Percentiles rank a stretch among this genome's conserved stretches.
Evolutionary conservation across 345 rosid species (phyloP).

Genomic region (Linum tenue): DNA sequence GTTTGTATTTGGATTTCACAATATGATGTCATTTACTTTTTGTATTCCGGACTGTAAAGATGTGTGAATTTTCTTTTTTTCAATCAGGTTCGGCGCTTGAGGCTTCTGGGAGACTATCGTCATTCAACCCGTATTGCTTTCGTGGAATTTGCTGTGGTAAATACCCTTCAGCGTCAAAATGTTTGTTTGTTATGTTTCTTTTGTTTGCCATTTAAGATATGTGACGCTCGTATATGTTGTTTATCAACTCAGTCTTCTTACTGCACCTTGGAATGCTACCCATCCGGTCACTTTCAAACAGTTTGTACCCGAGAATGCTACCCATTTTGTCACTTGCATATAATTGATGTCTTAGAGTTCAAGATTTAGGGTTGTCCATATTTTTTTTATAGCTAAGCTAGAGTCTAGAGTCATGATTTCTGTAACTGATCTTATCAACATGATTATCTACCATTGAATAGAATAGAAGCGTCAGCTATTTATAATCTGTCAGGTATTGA

Average conservation of each 20-base stretch:
- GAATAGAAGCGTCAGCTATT: no score
- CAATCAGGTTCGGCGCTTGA: constrained; percentile 72
- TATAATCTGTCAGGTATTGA: no score
- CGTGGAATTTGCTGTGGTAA: constrained; percentile 82
- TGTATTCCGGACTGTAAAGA: neutral
- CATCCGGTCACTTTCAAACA: neutral
- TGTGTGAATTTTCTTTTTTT: constrained; percentile 9
- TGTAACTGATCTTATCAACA: no score
- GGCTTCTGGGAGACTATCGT: constrained; percentile 88
- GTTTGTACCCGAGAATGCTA: no score
- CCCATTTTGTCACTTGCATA: neutral
- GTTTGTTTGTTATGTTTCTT: neutral
- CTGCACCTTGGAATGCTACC: no score
- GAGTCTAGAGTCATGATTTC: no score
- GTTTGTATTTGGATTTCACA: constrained; percentile 25
- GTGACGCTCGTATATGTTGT: neutral
- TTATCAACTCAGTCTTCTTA: no score
- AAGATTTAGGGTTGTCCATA: no score
- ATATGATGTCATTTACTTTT: no score
- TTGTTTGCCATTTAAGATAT: neutral
- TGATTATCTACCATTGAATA: no score
- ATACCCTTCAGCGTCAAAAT: neutral
- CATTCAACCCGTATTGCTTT: constrained; percentile 93
- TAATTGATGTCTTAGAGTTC: neutral
- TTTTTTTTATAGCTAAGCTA: no score